A percentile compares a stretch with the other conserved stretches of the same genome.
Conservation (phyloP, 1,284 basidiomycete species). For the Trichosporon sp. region DNA sequence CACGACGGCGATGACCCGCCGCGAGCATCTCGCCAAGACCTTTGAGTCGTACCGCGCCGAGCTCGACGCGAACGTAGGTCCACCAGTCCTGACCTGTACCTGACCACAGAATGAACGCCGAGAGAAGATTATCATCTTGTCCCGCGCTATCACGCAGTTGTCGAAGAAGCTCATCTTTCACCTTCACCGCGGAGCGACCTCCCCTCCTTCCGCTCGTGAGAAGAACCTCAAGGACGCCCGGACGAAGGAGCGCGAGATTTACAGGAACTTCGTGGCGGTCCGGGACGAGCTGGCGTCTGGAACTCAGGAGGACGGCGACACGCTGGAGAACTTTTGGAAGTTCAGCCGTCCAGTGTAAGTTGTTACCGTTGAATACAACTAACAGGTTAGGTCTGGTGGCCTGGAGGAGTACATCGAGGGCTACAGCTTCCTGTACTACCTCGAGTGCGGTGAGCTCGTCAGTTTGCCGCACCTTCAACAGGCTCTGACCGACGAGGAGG, state of each 20-base stretch:
- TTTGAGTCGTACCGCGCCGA: slow-evolving; percentile 52
- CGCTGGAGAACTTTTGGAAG: slow-evolving; percentile 67
- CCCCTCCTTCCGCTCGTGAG: slow-evolving; percentile 43
- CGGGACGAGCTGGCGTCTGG: slow-evolving; percentile 63
- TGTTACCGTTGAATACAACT: slow-evolving; percentile 32
- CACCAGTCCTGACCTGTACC: neutral
- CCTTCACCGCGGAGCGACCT: slow-evolving; percentile 71
- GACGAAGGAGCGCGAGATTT: slow-evolving; percentile 72
- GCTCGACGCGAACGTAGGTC: slow-evolving; percentile 51
- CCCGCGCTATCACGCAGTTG: slow-evolving; percentile 82
- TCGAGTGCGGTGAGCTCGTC: slow-evolving; percentile 72
- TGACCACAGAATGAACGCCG: slow-evolving; percentile 52
- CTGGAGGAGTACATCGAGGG: slow-evolving; percentile 94
- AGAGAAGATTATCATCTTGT: slow-evolving; percentile 57
- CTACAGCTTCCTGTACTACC: slow-evolving; percentile 82
- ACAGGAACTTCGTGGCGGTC: slow-evolving; percentile 66
- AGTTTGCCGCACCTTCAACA: slow-evolving; percentile 70
- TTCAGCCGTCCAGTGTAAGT: slow-evolving; percentile 74
- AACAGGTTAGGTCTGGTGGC: slow-evolving; percentile 56
- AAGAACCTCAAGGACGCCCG: slow-evolving; percentile 61
- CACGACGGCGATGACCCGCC: slow-evolving; percentile 31
- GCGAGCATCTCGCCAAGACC: slow-evolving; percentile 46
- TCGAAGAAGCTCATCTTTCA: slow-evolving; percentile 95
- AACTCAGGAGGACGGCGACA: slow-evolving; percentile 58
- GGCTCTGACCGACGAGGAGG: slow-evolving; percentile 61